Evolutionary conservation across 768 basidiomycete species (phyloP), one percentile per base, ranked within the genome.

Genomic region (Trichaptum fuscoviolaceum): DNA sequence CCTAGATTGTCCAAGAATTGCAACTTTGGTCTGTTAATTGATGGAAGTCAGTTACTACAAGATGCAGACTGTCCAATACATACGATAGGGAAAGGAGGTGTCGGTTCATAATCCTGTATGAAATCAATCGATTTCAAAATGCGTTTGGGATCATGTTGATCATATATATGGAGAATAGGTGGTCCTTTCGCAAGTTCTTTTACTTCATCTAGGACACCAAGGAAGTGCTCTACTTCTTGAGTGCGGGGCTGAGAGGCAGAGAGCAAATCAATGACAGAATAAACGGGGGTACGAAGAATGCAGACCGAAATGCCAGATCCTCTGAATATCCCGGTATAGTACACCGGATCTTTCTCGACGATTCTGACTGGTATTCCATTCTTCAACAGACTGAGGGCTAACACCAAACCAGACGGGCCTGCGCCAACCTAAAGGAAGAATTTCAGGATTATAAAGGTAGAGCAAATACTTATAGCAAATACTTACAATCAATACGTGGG

Each of bases 341-440:
- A 42, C 15, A 12, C 18, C 4, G 27, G 10, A 24, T 63, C 63
- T 36, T 63, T 63, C 25, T 63, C 63, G 27, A 63, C 20, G 57
- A 67, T 66, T 10, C 67, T 65, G 36, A 66, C 65, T 24, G 23
- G 65, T 15, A 67, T 66, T 25, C 67, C 67, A 35, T 66, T 67
- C 30, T 66, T 62, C 64, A 64, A 57, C 5, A 67, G 64, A 25
- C 57, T 27, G 5, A 67, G 34, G 20, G 67, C 67, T 59, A 64
- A 6, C 23, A 67, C 66, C 57, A 67, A 27, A 2, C 65, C 67
- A 20, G 67, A 66, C 17, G 67, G 67, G 26, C 67, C 65, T 27
- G 67, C 66, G 36, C 65, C 67, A 61, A 66, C 57, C 67, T 66
- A 68, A 18, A 52, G 42, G 12, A 52, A 52, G n/a, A 20, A 5